Evolutionary conservation across 2,329 filamentous ascomycete genomes (phyloP).

Genomic region (Venturia asperata): DNA sequence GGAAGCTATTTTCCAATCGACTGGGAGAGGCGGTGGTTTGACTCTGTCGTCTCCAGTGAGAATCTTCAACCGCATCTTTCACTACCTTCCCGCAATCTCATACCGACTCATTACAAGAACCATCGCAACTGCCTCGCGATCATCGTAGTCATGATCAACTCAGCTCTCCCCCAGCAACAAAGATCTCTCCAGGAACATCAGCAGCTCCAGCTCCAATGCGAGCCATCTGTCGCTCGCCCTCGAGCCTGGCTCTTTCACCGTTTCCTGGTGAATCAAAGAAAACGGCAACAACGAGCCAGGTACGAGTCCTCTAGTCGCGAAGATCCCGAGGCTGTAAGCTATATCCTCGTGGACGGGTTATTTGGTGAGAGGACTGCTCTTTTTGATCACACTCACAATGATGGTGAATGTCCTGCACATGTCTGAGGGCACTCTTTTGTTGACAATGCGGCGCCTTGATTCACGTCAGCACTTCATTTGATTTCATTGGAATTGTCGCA

Average conservation of each 20-base stretch:
- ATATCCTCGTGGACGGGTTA: no score
- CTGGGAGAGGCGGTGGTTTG: background rate
- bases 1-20: background rate
- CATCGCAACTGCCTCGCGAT: background rate
- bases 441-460: no score
- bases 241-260: background rate
- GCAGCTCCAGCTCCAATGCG: background rate
- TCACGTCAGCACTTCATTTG: no score
- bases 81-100: background rate
- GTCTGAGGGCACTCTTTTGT: no score
- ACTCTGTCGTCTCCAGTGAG: background rate
- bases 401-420: no score
- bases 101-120: background rate
- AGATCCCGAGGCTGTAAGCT: background rate
- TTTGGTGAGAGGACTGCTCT: no score
- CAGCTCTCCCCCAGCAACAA: background rate
- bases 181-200: background rate
- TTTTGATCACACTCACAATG: no score
- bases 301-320: background rate
- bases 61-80: background rate
- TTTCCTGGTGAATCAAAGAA: no score
- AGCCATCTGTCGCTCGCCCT: background rate
- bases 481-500: no score
- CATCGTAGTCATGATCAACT: background rate
- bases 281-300: no score